Percentiles rank a stretch among this genome's conserved stretches.
Evolutionary conservation across 2,329 filamentous ascomycete species (phyloP).

Genomic region (Curvularia spicifera): DNA sequence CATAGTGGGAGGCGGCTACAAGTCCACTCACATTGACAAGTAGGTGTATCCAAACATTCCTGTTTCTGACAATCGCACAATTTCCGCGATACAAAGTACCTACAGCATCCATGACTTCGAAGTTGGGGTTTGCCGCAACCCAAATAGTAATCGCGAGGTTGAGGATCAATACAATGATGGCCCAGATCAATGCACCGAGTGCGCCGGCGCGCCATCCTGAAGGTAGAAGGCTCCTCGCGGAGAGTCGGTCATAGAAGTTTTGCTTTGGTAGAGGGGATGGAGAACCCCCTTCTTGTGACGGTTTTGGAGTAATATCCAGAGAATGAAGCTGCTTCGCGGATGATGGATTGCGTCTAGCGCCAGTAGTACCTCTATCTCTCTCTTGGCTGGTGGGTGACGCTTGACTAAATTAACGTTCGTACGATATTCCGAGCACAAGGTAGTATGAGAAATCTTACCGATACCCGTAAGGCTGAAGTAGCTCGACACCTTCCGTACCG

Average conservation of each 20-base stretch:
- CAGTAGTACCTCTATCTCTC: not conserved
- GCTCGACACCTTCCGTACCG: not conserved
- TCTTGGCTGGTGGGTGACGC: not conserved
- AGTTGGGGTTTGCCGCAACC: not conserved
- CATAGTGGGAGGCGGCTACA: no score
- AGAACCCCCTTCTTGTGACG: not conserved
- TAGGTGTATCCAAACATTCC: not conserved
- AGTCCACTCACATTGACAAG: not conserved
- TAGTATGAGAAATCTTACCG: not conserved
- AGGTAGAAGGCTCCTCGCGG: no score
- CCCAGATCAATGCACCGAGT: not conserved
- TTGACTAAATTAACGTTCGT: not conserved
- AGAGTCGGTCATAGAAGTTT: not conserved
- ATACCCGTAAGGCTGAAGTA: conserved; percentile 1
- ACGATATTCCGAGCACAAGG: not conserved
- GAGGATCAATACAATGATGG: not conserved
- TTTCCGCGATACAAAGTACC: conserved; percentile 1
- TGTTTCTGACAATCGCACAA: not conserved
- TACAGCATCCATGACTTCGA: not conserved
- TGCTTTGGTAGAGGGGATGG: not conserved
- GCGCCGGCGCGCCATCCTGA: conserved; percentile 1
- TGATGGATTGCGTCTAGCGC: not conserved
- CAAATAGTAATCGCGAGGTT: conserved; percentile 3
- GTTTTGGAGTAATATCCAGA: not conserved
- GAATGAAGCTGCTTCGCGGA: not conserved